Conservation (phyloP, 2,329 filamentous ascomycete genomes). For the Botrytis tulipae region DNA sequence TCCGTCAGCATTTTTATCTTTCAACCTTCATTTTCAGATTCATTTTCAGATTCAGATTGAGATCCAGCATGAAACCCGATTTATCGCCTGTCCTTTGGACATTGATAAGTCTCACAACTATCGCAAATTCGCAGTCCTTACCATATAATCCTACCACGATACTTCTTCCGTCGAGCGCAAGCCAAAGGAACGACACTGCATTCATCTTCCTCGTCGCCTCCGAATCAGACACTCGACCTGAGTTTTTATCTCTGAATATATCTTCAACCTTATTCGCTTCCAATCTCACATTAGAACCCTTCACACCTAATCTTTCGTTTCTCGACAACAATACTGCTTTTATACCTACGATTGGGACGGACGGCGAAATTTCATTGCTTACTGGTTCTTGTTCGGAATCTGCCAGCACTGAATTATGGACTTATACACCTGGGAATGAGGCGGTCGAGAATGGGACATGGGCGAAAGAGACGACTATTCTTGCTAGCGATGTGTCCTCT, state of each 20-base stretch:
- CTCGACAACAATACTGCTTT: constrained; percentile 58
- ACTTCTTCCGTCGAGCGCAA: constrained; percentile 53
- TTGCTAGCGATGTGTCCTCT: constrained; percentile 39
- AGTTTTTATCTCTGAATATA: constrained; percentile 65
- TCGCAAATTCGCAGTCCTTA: constrained; percentile 45
- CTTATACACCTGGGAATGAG: constrained; percentile 51
- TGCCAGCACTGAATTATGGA: constrained; percentile 62
- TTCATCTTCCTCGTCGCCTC: constrained; percentile 64
- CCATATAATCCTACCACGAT: constrained; percentile 79
- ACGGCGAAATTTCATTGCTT: constrained; percentile 71
- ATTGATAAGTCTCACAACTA: constrained; percentile 22
- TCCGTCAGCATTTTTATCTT: constrained; percentile 15
- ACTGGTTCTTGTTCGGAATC: constrained; percentile 66
- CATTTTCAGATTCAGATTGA: neutral
- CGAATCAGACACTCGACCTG: constrained; percentile 34
- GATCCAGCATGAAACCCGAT: constrained; percentile 30
- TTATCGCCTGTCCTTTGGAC: constrained; percentile 28
- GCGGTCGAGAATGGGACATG: constrained; percentile 54
- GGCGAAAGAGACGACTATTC: constrained; percentile 45
- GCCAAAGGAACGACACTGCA: constrained; percentile 51
- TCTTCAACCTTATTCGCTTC: constrained; percentile 55
- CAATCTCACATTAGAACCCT: constrained; percentile 45
- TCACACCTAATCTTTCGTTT: constrained; percentile 63
- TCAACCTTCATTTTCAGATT: constrained; percentile 13
- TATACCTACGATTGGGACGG: constrained; percentile 62